Percentiles rank a stretch among this genome's conserved stretches.
These are phyloP conservation scores for Pyricularia sp. DNA, from an alignment of 2,329 filamentous ascomycete species.

Conservation along the genomic window DNA sequence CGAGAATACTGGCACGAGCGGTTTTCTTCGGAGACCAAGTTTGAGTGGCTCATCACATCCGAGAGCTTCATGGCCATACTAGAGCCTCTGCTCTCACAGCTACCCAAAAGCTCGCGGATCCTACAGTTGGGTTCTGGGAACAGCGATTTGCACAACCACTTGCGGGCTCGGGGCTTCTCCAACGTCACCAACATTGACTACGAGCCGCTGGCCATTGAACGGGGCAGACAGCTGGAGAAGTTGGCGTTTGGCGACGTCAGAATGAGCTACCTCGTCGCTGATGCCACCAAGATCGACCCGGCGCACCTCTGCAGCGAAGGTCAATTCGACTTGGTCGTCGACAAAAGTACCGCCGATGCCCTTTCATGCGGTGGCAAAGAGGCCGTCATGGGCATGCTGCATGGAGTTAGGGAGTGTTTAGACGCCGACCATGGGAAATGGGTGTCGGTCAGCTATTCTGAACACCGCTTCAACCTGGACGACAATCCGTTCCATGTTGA, in stretches of 20 bases:
- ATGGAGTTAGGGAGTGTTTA: conserved; percentile 24
- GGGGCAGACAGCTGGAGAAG: conserved; percentile 30
- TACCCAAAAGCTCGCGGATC: conserved; percentile 21
- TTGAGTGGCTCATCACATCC: conserved; percentile 38
- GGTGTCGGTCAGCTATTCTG: conserved; percentile 39
- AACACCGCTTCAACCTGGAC: conserved; percentile 26
- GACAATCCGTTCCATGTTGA: conserved; percentile 30
- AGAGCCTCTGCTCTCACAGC: conserved; percentile 23
- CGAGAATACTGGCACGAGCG: conserved; percentile 39
- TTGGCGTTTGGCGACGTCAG: conserved; percentile 31
- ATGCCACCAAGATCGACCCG: conserved; percentile 29
- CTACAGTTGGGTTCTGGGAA: conserved; percentile 40
- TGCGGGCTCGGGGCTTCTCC: conserved; percentile 30
- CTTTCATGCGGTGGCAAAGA: conserved; percentile 33
- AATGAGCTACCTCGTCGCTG: conserved; percentile 33
- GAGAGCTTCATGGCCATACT: conserved; percentile 29
- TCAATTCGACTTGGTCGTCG: conserved; percentile 32
- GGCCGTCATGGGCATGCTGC: conserved; percentile 27
- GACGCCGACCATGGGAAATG: conserved; percentile 22
- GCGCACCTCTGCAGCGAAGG: conserved; percentile 3
- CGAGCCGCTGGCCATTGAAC: conserved; percentile 35
- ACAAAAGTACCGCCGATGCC: conserved; percentile 41
- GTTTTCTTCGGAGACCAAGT: conserved; percentile 32
- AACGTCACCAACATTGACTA: conserved; percentile 40
- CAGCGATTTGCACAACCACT: conserved; percentile 37